Conservation (phyloP, 441 rosid genomes). For the Dalechampia spathulata region DNA sequence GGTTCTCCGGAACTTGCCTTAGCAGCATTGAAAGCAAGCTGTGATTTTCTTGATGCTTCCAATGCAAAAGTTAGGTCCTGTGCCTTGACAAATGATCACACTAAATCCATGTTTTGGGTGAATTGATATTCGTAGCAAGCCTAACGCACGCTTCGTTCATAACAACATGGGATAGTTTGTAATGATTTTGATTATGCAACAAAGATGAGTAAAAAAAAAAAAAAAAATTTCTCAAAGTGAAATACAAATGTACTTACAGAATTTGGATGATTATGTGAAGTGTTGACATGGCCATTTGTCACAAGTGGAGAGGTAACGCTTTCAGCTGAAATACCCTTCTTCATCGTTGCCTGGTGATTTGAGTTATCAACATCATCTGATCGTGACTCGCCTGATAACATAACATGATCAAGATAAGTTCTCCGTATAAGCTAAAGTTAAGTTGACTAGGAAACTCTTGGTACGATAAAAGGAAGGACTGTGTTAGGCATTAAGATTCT, state of each 20-base stretch:
- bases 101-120: too few species aligned
- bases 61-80: constrained; percentile 60
- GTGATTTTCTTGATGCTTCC: constrained; percentile 93
- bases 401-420: constrained; percentile 4
- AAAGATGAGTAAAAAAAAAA: not conserved
- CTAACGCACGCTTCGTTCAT: too few species aligned
- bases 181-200: too few species aligned
- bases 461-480: not conserved
- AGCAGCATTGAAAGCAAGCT: constrained; percentile 55
- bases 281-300: constrained; percentile 51
- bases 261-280: constrained; percentile 56
- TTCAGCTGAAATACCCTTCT: constrained; percentile 57
- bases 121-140: too few species aligned
- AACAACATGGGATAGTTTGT: too few species aligned
- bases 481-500: not conserved
- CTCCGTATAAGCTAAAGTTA: not conserved
- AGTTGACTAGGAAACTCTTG: not conserved
- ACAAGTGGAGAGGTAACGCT: constrained; percentile 67
- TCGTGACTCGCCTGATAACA: constrained; percentile 84
- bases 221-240: constrained; percentile 11
- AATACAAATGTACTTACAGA: constrained; percentile 59
- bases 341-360: constrained; percentile 61
- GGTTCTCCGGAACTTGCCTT: constrained; percentile 40
- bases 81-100: too few species aligned
- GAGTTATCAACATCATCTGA: constrained; percentile 94